phyloP scores from a whole-genome alignment of 345 rosid genomes.

The Dipteronia sinensis region DNA sequence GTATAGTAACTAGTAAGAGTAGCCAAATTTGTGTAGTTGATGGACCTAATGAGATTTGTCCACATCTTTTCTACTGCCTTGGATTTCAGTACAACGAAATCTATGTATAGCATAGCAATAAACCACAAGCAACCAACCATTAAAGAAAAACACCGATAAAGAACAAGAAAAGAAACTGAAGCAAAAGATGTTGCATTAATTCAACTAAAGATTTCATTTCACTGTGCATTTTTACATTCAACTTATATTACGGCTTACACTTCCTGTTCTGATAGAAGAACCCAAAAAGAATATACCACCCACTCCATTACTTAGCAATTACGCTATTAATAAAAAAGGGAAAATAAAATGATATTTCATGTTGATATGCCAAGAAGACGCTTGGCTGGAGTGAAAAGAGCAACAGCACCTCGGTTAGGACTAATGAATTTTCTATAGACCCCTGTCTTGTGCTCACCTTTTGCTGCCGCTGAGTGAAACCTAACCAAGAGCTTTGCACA shows the following conservation, averaged over 20 bases:
- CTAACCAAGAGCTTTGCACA: conserved; percentile 67
- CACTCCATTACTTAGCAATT: too few relatives aligned
- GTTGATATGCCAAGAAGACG: conserved; percentile 16
- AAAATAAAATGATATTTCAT: neutral
- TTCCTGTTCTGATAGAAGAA: neutral
- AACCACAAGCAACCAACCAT: too few relatives aligned
- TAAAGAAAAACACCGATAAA: neutral
- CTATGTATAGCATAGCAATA: neutral
- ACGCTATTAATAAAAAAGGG: too few relatives aligned
- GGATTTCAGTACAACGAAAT: too few relatives aligned
- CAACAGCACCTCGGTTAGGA: conserved; percentile 51
- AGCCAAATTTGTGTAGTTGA: neutral
- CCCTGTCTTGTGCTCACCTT: conserved; percentile 49
- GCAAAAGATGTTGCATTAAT: conserved; percentile 11
- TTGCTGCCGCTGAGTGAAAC: conserved; percentile 54
- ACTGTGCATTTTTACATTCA: neutral
- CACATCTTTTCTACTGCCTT: too few relatives aligned
- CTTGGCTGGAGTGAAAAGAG: conserved; percentile 62
- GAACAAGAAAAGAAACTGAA: neutral
- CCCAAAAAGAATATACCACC: neutral
- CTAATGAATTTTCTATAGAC: conserved; percentile 58
- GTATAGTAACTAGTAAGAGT: too few relatives aligned
- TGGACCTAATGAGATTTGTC: too few relatives aligned
- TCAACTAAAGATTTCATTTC: conserved; percentile 4
- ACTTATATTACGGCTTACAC: neutral